A percentile compares a stretch with the other conserved stretches of the same genome.
Evolutionary conservation across 1,284 basidiomycete species (phyloP).

Genomic region (Vanrija sp.): DNA sequence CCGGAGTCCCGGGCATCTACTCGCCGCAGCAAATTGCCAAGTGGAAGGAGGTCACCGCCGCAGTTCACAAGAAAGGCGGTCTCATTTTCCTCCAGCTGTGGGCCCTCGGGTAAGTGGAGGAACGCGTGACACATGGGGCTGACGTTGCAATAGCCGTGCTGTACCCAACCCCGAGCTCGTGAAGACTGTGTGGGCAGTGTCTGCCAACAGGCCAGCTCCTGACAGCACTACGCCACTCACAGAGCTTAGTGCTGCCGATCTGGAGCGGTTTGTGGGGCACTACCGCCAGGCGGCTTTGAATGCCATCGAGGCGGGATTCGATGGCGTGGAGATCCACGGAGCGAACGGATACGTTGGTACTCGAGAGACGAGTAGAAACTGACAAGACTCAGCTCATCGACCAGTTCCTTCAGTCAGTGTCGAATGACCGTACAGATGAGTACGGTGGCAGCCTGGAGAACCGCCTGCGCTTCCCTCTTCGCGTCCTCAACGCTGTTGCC

Average conservation of each 20-base stretch:
- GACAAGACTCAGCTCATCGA: conserved; percentile 37
- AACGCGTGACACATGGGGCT: background rate
- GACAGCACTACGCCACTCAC: background rate
- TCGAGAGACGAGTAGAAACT: background rate
- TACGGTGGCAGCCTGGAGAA: conserved; percentile 61
- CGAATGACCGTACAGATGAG: conserved; percentile 59
- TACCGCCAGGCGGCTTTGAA: conserved; percentile 55
- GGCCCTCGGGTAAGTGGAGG: conserved; percentile 49
- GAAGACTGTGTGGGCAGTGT: conserved; percentile 28
- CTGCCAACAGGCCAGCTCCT: background rate
- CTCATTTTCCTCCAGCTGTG: conserved; percentile 56
- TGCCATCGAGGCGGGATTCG: conserved; percentile 61
- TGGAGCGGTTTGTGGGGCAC: conserved; percentile 49
- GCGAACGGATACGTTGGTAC: conserved; percentile 29
- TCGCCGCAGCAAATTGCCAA: conserved; percentile 29
- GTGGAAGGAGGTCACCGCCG: conserved; percentile 49
- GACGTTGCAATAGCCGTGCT: conserved; percentile 5
- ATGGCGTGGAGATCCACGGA: conserved; percentile 59
- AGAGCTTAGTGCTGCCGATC: conserved; percentile 34
- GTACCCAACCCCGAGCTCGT: conserved; percentile 11
- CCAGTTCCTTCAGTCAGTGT: conserved; percentile 57
- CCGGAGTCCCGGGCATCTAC: conserved; percentile 29
- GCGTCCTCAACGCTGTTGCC: conserved; percentile 54
- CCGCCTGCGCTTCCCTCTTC: conserved; percentile 55
- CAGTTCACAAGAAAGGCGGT: conserved; percentile 53